A percentile compares a stretch with the other conserved stretches of the same genome.
Conservation (phyloP, 1,284 basidiomycete genomes). For the Golubevia pallescens region DNA sequence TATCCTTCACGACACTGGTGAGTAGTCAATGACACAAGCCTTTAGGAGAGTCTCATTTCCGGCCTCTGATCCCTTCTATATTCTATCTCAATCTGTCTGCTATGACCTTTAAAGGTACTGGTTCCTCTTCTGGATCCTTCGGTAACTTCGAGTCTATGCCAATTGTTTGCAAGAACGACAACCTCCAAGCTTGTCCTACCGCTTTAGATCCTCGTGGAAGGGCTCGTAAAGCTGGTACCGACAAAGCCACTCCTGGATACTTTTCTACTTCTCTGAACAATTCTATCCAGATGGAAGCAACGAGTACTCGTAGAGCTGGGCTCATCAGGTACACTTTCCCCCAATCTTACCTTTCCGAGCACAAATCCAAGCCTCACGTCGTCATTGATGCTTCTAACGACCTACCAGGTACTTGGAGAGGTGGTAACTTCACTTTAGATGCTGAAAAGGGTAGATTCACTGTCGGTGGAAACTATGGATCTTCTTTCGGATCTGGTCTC, state of each 20-base stretch:
- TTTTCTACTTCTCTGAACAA: constrained; percentile 45
- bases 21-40: no score
- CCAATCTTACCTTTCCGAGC: constrained; percentile 1
- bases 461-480: neutral
- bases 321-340: constrained; percentile 45
- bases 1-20: constrained; percentile 41
- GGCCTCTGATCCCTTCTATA: no score
- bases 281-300: constrained; percentile 40
- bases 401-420: constrained; percentile 29
- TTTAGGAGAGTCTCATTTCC: no score
- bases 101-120: constrained; percentile 22
- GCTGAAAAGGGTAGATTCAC: neutral
- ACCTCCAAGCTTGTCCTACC: constrained; percentile 35
- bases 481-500: constrained; percentile 27
- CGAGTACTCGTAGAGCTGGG: constrained; percentile 38
- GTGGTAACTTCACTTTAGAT: neutral
- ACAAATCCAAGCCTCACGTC: constrained; percentile 23
- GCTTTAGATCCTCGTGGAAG: constrained; percentile 35
- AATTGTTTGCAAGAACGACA: constrained; percentile 30
- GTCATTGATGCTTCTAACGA: constrained; percentile 54
- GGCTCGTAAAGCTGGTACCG: constrained; percentile 12
- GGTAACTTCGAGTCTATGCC: constrained; percentile 52
- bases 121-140: constrained; percentile 38
- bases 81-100: no score
- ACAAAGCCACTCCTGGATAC: constrained; percentile 37